Base-by-base conservation (phyloP, 306 rosid species). In the Dalbergia cultrata region DNA sequence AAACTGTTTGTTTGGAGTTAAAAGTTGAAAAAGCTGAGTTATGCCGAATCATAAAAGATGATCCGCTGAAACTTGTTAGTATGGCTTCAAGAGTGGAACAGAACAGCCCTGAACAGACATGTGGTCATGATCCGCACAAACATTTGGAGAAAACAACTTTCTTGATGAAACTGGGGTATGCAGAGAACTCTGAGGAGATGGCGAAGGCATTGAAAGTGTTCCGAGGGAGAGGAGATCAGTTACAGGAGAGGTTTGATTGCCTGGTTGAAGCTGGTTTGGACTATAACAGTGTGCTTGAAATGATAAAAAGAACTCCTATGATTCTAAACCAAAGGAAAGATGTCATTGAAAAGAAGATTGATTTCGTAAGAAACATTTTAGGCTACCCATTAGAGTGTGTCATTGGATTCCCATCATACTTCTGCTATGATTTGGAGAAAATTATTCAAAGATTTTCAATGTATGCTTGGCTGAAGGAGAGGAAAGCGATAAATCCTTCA, bases 231-330 rank as follows among this genome's bases (percentile, higher is more conserved):
- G 97, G 96, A 12, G 94, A 90, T 80, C 90, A 87, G 76, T 78
- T 94, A 67, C 97, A 92, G 75, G 97, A 94, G 84, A 89, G 98
- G 80, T 90, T 94, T 60, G 92, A 92, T 84, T 90, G 94, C 86
- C 82, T 94, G 60, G 94, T 92, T 19, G 79, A 86, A 59, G 94
- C 97, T 75, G 97, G 98, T 77, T 88, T 94, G 88, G 97, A 94
- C 62, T 85, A 70, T 63, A 86, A 88, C 45, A 81, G 52, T 9
- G 97, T 66, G 59, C 47, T 81, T 17, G 65, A 71, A 61, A 84
- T 94, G 69, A 66, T 94, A 58, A 90, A 81, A 76, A 89, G 76
- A 59, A 86, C 85, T 73, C 98, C 97, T 50, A 70, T 59, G 81
- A 80, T 94, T 83, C 92, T 92, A 54, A 87, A 82, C 86, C 88